Conservation (phyloP, 139 green algal species). For the Edaphochlamys debaryana region DNA sequence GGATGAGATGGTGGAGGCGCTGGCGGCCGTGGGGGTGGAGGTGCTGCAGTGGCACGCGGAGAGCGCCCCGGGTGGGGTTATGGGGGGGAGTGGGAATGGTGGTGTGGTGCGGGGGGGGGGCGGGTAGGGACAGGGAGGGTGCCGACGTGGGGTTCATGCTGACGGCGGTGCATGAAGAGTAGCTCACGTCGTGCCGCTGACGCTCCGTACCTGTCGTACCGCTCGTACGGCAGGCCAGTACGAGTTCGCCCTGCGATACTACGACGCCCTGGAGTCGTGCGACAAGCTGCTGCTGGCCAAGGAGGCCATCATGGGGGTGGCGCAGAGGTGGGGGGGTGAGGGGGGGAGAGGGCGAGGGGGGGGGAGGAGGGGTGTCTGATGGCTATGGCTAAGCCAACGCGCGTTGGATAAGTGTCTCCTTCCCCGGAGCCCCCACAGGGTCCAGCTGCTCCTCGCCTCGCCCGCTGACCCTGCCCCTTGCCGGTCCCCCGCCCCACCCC, state of each 20-base stretch:
- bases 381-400: no score
- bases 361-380: background rate
- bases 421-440: background rate
- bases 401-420: no score
- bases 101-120: no score
- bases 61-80: constrained; percentile 48
- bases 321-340: background rate
- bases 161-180: no score
- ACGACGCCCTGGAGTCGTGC: constrained; percentile 43
- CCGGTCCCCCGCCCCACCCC: no score
- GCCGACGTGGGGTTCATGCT: no score
- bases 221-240: constrained; percentile 55
- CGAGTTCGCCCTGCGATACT: constrained; percentile 59
- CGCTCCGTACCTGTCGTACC: background rate
- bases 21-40: constrained; percentile 48
- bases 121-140: no score
- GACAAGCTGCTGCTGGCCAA: constrained; percentile 66
- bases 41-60: constrained; percentile 74
- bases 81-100: background rate
- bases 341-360: background rate
- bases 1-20: constrained; percentile 56
- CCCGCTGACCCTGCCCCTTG: no score
- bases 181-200: no score
- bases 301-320: constrained; percentile 45
- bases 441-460: background rate